These are phyloP conservation scores for Blastobotrys terrestris DNA, from an alignment of 805 yeast species.

Conservation along the genomic window DNA sequence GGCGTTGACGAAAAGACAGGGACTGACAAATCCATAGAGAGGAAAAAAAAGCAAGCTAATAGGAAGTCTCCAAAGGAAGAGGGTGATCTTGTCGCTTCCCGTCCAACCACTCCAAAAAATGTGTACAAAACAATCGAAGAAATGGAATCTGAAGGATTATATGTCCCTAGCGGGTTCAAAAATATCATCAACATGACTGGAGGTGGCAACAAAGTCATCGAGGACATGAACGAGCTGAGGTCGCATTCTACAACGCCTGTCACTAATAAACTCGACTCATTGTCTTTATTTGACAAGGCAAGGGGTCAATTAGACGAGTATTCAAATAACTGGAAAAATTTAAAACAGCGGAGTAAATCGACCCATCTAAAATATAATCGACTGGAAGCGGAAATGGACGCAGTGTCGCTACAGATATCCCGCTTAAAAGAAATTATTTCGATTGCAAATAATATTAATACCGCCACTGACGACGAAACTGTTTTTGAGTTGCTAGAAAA, in stretches of 20 bases:
- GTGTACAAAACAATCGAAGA: conserved; percentile 26
- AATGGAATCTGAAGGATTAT: conserved; percentile 25
- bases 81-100: background rate
- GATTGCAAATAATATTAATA: conserved; percentile 12
- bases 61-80: background rate
- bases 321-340: conserved; percentile 24
- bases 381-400: conserved; percentile 10
- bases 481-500: conserved; percentile 14
- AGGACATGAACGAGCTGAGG: conserved; percentile 5
- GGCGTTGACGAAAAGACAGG: conserved; percentile 39
- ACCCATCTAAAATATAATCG: background rate
- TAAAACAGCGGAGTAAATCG: conserved; percentile 23
- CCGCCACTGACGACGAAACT: conserved; percentile 21
- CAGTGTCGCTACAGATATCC: conserved; percentile 21
- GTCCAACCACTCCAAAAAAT: conserved; percentile 12
- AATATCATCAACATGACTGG: conserved; percentile 24
- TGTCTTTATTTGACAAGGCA: conserved; percentile 10
- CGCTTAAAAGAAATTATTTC: conserved; percentile 35
- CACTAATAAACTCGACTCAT: conserved; percentile 2
- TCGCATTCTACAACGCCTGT: conserved; percentile 2
- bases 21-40: conserved; percentile 17
- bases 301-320: conserved; percentile 22
- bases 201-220: conserved; percentile 4
- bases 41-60: conserved; percentile 7
- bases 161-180: conserved; percentile 24